Conservation (phyloP, 1,139 yeast species). For the Saccharomycopsis crataegensis region DNA sequence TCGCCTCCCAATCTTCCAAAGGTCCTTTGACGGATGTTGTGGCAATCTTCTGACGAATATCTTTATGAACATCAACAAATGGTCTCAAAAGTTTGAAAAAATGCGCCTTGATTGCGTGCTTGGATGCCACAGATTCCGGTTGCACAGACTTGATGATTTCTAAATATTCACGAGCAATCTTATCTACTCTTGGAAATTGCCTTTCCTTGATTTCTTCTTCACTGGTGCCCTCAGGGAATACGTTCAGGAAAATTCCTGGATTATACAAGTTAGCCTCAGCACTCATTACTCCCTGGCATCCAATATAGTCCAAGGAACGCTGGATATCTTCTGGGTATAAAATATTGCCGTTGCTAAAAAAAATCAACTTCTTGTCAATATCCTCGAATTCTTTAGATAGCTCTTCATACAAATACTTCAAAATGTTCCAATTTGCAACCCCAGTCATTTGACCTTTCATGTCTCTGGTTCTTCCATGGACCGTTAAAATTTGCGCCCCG, state of each 20-base stretch:
- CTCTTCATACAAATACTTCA: conserved; percentile 69
- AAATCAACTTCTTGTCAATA: conserved; percentile 52
- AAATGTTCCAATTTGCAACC: conserved; percentile 83
- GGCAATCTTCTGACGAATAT: conserved; percentile 70
- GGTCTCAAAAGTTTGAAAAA: conserved; percentile 80
- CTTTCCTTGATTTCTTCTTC: conserved; percentile 37
- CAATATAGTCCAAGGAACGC: conserved; percentile 55
- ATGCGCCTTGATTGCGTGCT: conserved; percentile 84
- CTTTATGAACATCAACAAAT: conserved; percentile 66
- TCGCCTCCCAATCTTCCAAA: conserved; percentile 57
- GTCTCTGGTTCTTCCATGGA: conserved; percentile 93
- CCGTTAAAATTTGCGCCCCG: conserved; percentile 92
- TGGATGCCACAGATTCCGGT: conserved; percentile 60
- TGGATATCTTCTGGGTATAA: conserved; percentile 74
- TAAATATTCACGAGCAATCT: conserved; percentile 75
- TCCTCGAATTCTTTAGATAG: conserved; percentile 40
- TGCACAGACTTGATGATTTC: conserved; percentile 60
- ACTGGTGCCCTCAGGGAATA: conserved; percentile 7
- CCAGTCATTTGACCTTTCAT: conserved; percentile 98
- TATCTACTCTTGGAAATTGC: conserved; percentile 81
- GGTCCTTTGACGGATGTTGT: conserved; percentile 36
- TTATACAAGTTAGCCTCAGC: conserved; percentile 94
- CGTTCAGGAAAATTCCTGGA: conserved; percentile 68
- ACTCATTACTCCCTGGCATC: conserved; percentile 91
- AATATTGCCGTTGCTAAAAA: conserved; percentile 90